A percentile compares a stretch with the other conserved stretches of the same genome.
These are phyloP conservation scores for Batkoa obscura DNA, from an alignment of 371 early-diverging fungal genomes.

Conservation along the genomic window DNA sequence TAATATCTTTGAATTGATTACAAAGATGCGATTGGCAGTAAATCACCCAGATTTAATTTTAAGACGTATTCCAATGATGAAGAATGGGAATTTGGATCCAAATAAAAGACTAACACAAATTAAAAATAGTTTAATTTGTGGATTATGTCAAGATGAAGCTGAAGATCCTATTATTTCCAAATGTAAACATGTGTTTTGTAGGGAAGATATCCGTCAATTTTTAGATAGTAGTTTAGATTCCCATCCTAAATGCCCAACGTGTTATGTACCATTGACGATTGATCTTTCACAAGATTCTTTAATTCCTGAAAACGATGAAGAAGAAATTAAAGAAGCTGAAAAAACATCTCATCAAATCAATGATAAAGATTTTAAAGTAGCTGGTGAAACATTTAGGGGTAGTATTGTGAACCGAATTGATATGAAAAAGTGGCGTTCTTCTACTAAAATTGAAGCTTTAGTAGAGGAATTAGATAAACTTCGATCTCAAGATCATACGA, in stretches of 20 bases:
- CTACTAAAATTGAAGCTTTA: constrained; percentile 81
- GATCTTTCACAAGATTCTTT: constrained; percentile 52
- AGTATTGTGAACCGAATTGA: constrained; percentile 85
- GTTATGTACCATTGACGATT: constrained; percentile 58
- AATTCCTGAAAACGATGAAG: neutral
- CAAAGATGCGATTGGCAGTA: constrained; percentile 53
- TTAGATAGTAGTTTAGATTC: constrained; percentile 22
- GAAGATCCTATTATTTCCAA: constrained; percentile 77
- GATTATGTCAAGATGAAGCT: constrained; percentile 72
- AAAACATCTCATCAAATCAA: neutral
- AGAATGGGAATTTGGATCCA: too few species aligned
- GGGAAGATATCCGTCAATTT: constrained; percentile 37
- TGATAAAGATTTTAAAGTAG: constrained; percentile 9
- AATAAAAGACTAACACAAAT: neutral
- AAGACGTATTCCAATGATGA: constrained; percentile 18
- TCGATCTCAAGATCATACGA: constrained; percentile 53
- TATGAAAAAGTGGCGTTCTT: constrained; percentile 64
- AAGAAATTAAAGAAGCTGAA: constrained; percentile 16
- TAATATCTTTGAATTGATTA: constrained; percentile 66
- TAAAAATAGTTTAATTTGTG: constrained; percentile 51
- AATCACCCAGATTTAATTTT: constrained; percentile 80
- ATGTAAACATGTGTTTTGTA: constrained; percentile 85
- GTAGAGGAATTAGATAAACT: constrained; percentile 71
- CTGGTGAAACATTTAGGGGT: constrained; percentile 22
- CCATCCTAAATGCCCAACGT: constrained; percentile 61